Evolutionary conservation across 2,329 filamentous ascomycete species (phyloP), one percentile per base, ranked within the genome.

Genomic region (Aspergillus fumigatiaffinis): DNA sequence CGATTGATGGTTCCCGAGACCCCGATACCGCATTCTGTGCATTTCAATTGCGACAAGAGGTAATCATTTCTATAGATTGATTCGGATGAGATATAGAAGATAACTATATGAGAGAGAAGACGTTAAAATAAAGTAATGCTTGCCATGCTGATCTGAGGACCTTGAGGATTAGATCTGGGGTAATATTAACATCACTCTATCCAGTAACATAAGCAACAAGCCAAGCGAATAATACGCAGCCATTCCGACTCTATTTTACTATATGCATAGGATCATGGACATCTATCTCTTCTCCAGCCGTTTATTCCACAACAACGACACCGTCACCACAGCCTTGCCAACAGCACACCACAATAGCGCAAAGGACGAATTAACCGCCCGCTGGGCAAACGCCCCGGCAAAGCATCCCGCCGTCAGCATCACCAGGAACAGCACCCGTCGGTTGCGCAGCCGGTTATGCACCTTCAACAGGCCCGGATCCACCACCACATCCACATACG

Each of bases 401-500:
- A 86, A 75, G 7, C 77, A 77, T 14, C 46, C 46, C 12, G 74
- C 66, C 3, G 80, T 68, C 32, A 86, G 67, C 2, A 77, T 68
- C 0, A 74, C 20, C 47, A 86, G 68, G 59, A 86, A 86, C 41
- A 76, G 69, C 3, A 79, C 68, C 2, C 83, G 71, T 4, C 83
- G 72, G 38, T 80, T 83, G 44, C 55, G 52, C 17, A 79, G 73
- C 17, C 80, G 72, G 63, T 86, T 86, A 14, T 73, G 63, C 8
- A 69, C 8, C 4, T 66, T 69, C 20, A 84, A 77, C 51, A 87
- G 70, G 5, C 73, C 73, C 29, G 76, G 76, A 66, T 87, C 84
- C 54, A 85, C 82, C 52, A 85, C 68, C 54, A 86, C 66, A 64
- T 87, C 84, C 1, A 87, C 75, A 78, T 82, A 87, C 1, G 84